Evolutionary conservation across 1,139 yeast species (phyloP), one percentile per base, ranked within the genome.

Genomic region (Arxiozyma slooffiae): DNA sequence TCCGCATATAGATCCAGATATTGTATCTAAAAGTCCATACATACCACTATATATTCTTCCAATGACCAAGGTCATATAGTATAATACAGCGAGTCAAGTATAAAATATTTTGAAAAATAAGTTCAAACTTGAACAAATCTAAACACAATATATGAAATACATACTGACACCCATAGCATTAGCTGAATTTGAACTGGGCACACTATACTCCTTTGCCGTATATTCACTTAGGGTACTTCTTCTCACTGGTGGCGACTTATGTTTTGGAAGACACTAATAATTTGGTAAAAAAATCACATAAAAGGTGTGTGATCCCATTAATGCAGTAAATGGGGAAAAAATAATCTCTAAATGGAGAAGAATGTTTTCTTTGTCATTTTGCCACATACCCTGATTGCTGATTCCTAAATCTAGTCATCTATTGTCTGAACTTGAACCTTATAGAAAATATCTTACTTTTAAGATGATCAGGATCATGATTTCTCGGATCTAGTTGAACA

Each of bases 1-100:
- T 0, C 98, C 98, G 26, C 88, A 72, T 0, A 76, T 0, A 0
- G 80, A 69, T 2, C 98, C 98, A 11, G 79, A 68, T 1, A 72
- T 50, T 5, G 92, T 73, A 65, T 92, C 98, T 36, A 86, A 69
- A 55, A 86, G 79, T 2, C 98, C 98, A 68, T 92, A 98, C 98
- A 92, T 92, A 5, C 98, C 98, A 67, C 97, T 89, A 68, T 92
- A 92, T 7, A 92, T 66, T 51, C 98, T 73, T 30, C 98, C 98
- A 55, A 80, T 67, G 1, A 86, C 78, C 55, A 92, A 72, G 11
- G 94, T 81, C 24, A 73, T 55, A 61, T 81, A 84, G 64, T 90
- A 89, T 17, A 77, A 44, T 1, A 67, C 47, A 38, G 67, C 57
- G 16, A 66, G 44, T 2, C 57, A 48, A 52, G 55, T 17, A 47